Evolutionary conservation across 495 filamentous ascomycete genomes (phyloP).

Genomic region (Acidiella bohemica): DNA sequence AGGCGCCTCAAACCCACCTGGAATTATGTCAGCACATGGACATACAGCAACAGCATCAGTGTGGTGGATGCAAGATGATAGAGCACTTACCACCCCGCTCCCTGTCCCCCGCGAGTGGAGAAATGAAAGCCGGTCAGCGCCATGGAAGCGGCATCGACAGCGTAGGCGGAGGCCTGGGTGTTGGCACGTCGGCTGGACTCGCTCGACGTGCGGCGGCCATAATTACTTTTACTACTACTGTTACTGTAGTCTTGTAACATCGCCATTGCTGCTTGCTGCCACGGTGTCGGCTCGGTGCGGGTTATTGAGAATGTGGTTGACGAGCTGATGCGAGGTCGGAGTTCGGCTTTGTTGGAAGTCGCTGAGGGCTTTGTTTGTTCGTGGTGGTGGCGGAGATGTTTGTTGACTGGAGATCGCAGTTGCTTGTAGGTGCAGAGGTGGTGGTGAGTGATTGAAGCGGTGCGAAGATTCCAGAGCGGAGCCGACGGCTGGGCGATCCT

Average conservation of each 20-base stretch:
- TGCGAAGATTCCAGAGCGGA: no score
- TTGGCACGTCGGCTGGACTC: constrained; percentile 39
- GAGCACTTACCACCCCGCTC: constrained; percentile 11
- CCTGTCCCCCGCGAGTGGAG: constrained; percentile 74
- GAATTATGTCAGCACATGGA: constrained; percentile 29
- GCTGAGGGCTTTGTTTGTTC: no score
- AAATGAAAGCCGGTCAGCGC: constrained; percentile 78
- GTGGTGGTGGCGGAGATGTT: no score
- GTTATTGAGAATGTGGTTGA: no score
- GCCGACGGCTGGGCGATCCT: no score
- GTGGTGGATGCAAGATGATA: no score
- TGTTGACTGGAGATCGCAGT: neutral
- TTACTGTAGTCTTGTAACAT: constrained; percentile 34
- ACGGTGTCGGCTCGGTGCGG: constrained; percentile 22
- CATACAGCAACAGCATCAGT: constrained; percentile 96
- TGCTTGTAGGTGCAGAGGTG: neutral
- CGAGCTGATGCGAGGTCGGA: neutral
- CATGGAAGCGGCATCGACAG: constrained; percentile 39
- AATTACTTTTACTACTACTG: constrained; percentile 61
- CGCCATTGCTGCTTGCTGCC: constrained; percentile 31
- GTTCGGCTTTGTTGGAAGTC: neutral
- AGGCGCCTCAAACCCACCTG: constrained; percentile 49
- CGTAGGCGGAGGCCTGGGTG: constrained; percentile 79
- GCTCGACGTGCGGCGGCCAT: constrained; percentile 30
- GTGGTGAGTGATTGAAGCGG: no score